Conservation (phyloP, 1,284 basidiomycete genomes). For the Pseudozyma sp. region DNA sequence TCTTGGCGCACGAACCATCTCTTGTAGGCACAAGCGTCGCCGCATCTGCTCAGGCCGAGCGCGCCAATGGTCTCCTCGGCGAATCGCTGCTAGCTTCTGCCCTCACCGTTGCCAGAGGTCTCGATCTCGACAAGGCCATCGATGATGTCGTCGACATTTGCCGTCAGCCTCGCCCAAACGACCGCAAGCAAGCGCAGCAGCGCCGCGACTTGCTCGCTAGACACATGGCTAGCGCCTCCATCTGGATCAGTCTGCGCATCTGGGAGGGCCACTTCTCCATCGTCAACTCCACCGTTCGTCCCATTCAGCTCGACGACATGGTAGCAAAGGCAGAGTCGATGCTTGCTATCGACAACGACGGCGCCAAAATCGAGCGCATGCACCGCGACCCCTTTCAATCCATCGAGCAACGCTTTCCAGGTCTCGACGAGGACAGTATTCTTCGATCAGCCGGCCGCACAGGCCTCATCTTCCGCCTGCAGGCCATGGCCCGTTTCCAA, state of each 20-base stretch:
- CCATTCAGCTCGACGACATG: constrained; percentile 31
- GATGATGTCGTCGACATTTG: constrained; percentile 28
- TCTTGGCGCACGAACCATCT: constrained; percentile 48
- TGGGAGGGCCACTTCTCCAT: constrained; percentile 53
- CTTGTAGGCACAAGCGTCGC: constrained; percentile 46
- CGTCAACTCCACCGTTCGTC: constrained; percentile 42
- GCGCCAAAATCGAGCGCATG: constrained; percentile 37
- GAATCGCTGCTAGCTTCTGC: constrained; percentile 43
- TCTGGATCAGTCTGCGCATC: constrained; percentile 47
- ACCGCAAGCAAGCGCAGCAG: constrained; percentile 6
- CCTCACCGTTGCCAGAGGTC: constrained; percentile 40
- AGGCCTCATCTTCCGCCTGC: constrained; percentile 38
- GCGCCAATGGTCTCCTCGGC: constrained; percentile 45
- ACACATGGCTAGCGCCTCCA: constrained; percentile 34
- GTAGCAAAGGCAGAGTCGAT: constrained; percentile 22
- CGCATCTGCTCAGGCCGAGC: constrained; percentile 31
- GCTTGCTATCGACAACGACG: constrained; percentile 40
- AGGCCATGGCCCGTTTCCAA: constrained; percentile 43
- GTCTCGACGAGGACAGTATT: constrained; percentile 47
- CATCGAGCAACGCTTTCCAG: constrained; percentile 45
- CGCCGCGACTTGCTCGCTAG: constrained; percentile 23
- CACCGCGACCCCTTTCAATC: constrained; percentile 40
- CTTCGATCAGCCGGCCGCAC: constrained; percentile 47
- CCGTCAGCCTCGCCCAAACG: constrained; percentile 1
- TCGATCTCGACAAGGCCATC: constrained; percentile 50